phyloP scores from a whole-genome alignment of 495 filamentous ascomycete species.

The Immersiella caudata region DNA sequence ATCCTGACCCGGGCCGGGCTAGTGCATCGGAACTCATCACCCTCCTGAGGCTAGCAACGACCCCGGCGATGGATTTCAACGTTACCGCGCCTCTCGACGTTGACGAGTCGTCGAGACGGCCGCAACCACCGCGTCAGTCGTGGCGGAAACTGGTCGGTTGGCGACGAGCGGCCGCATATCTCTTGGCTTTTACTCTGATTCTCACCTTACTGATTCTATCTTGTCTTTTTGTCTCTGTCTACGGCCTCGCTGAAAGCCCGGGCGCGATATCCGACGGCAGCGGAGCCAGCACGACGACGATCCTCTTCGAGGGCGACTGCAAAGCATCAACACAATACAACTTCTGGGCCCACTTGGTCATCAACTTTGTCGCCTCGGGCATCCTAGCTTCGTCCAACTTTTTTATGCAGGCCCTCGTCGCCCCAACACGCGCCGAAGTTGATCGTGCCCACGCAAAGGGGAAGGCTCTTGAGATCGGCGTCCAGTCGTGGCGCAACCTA shows the following conservation, averaged over 20 bases:
- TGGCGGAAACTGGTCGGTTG: neutral
- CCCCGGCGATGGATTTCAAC: neutral
- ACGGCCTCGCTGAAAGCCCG: neutral
- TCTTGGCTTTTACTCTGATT: neutral
- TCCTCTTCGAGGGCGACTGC: neutral
- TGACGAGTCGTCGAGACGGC: neutral
- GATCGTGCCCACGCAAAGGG: constrained; percentile 13
- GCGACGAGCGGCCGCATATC: neutral
- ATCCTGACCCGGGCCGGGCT: neutral
- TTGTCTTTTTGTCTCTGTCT: neutral
- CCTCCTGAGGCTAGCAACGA: neutral
- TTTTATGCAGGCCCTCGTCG: constrained; percentile 22
- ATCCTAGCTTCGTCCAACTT: constrained; percentile 17
- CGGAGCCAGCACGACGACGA: neutral
- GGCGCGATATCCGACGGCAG: neutral
- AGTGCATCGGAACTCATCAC: neutral
- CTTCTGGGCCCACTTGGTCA: constrained; percentile 13
- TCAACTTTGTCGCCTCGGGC: constrained; percentile 17
- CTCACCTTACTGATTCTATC: neutral
- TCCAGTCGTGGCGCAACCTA: neutral
- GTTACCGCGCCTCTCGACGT: neutral
- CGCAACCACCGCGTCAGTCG: neutral
- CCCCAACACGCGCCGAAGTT: constrained; percentile 11
- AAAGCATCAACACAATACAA: constrained; percentile 3
- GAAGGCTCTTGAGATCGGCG: constrained; percentile 12